A percentile compares a stretch with the other conserved stretches of the same genome.
Evolutionary conservation across 2,329 filamentous ascomycete genomes (phyloP).

Genomic region (Fusarium begoniae): DNA sequence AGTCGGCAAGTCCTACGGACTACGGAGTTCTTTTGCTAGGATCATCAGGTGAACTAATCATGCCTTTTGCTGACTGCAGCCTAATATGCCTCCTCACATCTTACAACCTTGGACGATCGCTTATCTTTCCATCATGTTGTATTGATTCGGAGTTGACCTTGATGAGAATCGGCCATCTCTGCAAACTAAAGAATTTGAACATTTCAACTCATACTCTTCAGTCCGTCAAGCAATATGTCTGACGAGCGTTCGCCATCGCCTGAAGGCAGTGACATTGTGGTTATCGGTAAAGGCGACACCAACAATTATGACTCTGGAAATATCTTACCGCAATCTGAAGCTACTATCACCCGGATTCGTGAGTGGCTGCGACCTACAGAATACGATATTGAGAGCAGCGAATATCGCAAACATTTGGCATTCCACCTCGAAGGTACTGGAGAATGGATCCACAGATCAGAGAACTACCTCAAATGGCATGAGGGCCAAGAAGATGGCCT

Average conservation of each 20-base stretch:
- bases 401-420: constrained; percentile 32
- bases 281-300: constrained; percentile 30
- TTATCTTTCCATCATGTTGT: neutral
- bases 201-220: neutral
- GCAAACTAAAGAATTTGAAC: fast-evolving
- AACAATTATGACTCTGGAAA: constrained; percentile 47
- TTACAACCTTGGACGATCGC: too few relatives aligned
- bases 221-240: neutral
- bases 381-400: constrained; percentile 24
- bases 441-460: constrained; percentile 14
- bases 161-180: neutral
- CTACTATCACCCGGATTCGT: constrained; percentile 37
- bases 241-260: neutral
- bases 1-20: neutral
- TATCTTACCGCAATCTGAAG: constrained; percentile 43
- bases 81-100: neutral
- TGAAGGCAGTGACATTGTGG: constrained; percentile 18
- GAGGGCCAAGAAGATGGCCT: constrained; percentile 16
- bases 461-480: constrained; percentile 20
- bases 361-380: constrained; percentile 32
- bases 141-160: neutral
- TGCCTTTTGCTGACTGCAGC: neutral
- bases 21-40: neutral
- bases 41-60: neutral
- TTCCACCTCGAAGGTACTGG: constrained; percentile 25